These are phyloP conservation scores for Cladosporium phlei DNA, from an alignment of 2,329 filamentous ascomycete genomes.

Conservation along the genomic window DNA sequence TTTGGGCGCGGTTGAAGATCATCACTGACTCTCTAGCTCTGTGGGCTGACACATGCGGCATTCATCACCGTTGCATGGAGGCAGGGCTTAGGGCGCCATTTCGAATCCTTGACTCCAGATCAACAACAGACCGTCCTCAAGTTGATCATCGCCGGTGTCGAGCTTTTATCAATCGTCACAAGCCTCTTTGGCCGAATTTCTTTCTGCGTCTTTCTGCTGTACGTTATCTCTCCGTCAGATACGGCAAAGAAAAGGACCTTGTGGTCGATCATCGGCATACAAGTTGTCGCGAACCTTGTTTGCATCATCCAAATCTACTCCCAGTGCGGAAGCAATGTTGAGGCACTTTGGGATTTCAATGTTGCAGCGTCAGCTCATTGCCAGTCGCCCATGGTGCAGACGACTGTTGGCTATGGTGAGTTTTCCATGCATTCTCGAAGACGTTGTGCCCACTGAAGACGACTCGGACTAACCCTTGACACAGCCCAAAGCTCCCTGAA, in stretches of 20 bases:
- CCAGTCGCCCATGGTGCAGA: conserved; percentile 6
- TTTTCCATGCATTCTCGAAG: no score
- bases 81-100: not conserved
- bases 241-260: not conserved
- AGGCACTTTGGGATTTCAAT: conserved; percentile 13
- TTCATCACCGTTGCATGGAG: conserved; percentile 1
- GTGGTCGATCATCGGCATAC: conserved; percentile 5
- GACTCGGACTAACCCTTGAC: not conserved
- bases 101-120: not conserved
- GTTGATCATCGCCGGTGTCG: not conserved
- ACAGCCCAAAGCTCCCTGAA: conserved; percentile 6
- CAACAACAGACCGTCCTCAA: not conserved
- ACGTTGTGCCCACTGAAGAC: no score
- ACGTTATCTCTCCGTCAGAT: conserved; percentile 3
- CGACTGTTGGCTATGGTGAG: conserved; percentile 8
- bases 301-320: conserved; percentile 10
- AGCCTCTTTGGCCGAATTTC: conserved; percentile 12
- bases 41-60: not conserved
- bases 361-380: conserved; percentile 9
- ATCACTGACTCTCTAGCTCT: conserved; percentile 3
- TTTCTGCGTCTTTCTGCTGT: conserved; percentile 14
- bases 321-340: conserved; percentile 14
- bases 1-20: not conserved
- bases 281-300: conserved; percentile 10
- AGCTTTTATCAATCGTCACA: conserved; percentile 9